A percentile compares a stretch with the other conserved stretches of the same genome.
phyloP scores from a whole-genome alignment of 2,329 filamentous ascomycete species.

The Curvularia sp. region DNA sequence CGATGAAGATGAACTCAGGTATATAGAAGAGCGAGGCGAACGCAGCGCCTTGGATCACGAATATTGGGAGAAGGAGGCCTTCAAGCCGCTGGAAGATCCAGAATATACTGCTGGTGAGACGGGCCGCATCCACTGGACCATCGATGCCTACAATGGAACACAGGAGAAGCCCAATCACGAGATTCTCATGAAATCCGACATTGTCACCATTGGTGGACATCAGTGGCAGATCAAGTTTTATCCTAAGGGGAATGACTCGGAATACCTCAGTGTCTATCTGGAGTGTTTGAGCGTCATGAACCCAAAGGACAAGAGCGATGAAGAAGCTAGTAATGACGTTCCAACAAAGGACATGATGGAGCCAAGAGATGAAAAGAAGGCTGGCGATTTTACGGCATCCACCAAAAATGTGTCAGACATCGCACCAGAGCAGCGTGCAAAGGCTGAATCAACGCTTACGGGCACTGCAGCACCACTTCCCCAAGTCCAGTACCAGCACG shows the following conservation, averaged over 20 bases:
- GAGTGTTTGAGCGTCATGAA: constrained; percentile 63
- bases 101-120: constrained; percentile 62
- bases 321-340: constrained; percentile 8
- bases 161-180: constrained; percentile 66
- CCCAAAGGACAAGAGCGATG: constrained; percentile 19
- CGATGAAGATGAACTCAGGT: constrained; percentile 65
- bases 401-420: background rate
- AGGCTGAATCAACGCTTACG: constrained; percentile 8
- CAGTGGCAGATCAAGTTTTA: constrained; percentile 73
- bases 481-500: constrained; percentile 36
- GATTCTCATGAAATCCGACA: constrained; percentile 65
- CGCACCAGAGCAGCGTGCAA: constrained; percentile 5
- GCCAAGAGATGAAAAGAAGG: background rate
- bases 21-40: constrained; percentile 60
- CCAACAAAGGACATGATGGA: constrained; percentile 1
- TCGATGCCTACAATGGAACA: constrained; percentile 67
- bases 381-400: background rate
- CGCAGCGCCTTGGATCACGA: constrained; percentile 65
- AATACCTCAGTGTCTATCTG: constrained; percentile 66
- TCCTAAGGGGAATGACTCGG: constrained; percentile 66
- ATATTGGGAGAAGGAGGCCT: constrained; percentile 66
- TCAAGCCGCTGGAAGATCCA: constrained; percentile 63
- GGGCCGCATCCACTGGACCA: constrained; percentile 65
- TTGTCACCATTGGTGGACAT: constrained; percentile 64
- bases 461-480: constrained; percentile 2